These are phyloP conservation scores for Lentinula edodes DNA, from an alignment of 768 basidiomycete species.

Conservation along the genomic window DNA sequence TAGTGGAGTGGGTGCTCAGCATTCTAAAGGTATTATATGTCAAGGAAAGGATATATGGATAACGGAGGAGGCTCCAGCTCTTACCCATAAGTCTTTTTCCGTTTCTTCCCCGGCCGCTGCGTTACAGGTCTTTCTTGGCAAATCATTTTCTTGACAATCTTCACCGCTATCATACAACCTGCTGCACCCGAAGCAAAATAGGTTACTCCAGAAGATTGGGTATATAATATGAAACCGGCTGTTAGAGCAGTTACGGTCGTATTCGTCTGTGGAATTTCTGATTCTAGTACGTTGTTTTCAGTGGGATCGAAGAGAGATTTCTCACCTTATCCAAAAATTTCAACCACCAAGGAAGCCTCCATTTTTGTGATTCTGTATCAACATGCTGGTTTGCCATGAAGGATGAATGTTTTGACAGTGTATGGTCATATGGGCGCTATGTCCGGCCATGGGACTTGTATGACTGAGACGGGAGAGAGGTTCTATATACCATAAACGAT, in stretches of 20 bases:
- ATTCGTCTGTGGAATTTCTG: conserved; percentile 42
- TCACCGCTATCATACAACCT: conserved; percentile 51
- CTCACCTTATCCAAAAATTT: conserved; percentile 25
- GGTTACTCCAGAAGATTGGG: conserved; percentile 53
- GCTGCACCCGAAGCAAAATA: conserved; percentile 59
- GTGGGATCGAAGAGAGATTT: not conserved
- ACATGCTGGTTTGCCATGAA: not conserved
- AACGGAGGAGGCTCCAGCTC: conserved; percentile 19
- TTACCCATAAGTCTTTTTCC: conserved; percentile 66
- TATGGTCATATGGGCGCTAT: no score
- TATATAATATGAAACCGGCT: conserved; percentile 46
- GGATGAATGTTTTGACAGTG: no score
- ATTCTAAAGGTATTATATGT: conserved; percentile 38
- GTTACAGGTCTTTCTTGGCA: conserved; percentile 57
- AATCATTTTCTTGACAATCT: conserved; percentile 53
- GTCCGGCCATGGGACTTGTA: no score
- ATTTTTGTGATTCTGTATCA: not conserved
- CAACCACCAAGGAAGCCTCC: conserved; percentile 17
- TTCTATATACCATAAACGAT: conserved; percentile 8
- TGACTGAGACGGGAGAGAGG: not conserved
- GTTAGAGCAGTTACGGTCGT: conserved; percentile 48
- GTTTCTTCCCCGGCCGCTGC: conserved; percentile 23
- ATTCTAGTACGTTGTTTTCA: not conserved
- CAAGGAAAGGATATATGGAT: not conserved
- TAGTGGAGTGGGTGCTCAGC: conserved; percentile 79